phyloP scores from a whole-genome alignment of 441 rosid genomes.

The Theobroma grandiflorum region DNA sequence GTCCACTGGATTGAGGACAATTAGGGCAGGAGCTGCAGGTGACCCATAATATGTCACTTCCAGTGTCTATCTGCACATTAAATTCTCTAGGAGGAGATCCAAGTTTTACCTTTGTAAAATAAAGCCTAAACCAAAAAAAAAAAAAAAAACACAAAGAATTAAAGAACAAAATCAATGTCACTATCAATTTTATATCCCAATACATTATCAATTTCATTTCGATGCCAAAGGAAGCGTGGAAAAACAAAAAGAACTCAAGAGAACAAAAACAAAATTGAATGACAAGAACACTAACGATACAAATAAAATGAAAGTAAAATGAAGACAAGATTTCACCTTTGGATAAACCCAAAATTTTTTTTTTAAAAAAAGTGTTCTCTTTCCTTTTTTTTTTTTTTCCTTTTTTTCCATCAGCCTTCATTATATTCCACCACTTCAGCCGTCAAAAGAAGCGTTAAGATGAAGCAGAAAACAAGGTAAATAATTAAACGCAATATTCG shows the following conservation, averaged over 20 bases:
- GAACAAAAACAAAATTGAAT: slow-evolving; percentile 31
- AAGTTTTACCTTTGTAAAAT: slow-evolving; percentile 76
- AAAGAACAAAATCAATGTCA: slow-evolving; percentile 25
- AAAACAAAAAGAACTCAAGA: slow-evolving; percentile 27
- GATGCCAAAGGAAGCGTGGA: background rate
- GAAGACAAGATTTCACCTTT: background rate
- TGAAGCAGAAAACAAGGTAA: background rate
- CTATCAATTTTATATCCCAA: slow-evolving; percentile 12
- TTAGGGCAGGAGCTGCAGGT: slow-evolving; percentile 69
- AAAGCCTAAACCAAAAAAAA: slow-evolving; percentile 54
- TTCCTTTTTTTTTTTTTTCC: background rate
- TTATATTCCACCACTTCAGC: slow-evolving; percentile 3
- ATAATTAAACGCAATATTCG: background rate
- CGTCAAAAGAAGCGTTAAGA: background rate
- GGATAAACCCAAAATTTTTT: background rate
- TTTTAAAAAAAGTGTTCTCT: background rate
- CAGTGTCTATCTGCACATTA: slow-evolving; percentile 85
- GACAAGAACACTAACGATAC: slow-evolving; percentile 38
- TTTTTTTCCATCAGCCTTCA: background rate
- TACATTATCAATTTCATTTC: slow-evolving; percentile 14
- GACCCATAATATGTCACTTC: slow-evolving; percentile 82
- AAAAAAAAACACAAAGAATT: slow-evolving; percentile 31
- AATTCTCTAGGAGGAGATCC: slow-evolving; percentile 82
- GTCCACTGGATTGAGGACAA: slow-evolving; percentile 78
- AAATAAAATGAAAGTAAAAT: background rate